Evolutionary conservation across 306 rosid genomes (phyloP).

Genomic region (Lagenaria siceraria): DNA sequence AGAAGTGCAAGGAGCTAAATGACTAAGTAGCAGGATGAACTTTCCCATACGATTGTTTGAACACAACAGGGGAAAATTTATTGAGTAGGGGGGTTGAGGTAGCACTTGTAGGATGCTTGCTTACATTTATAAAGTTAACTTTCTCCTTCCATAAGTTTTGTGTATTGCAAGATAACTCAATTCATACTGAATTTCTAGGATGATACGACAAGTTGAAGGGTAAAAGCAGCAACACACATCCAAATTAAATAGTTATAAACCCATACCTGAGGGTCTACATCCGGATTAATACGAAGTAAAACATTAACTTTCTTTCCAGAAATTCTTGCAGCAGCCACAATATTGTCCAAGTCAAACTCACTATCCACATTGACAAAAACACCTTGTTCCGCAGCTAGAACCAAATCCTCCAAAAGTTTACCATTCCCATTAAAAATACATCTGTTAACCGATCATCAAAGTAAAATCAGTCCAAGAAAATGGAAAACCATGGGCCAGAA

Average conservation of each 20-base stretch:
- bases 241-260: background rate
- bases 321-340: slow-evolving; percentile 62
- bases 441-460: slow-evolving; percentile 26
- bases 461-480: background rate
- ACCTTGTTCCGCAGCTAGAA: slow-evolving; percentile 67
- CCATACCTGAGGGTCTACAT: slow-evolving; percentile 82
- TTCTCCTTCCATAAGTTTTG: background rate
- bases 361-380: slow-evolving; percentile 86
- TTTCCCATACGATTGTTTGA: no score
- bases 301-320: slow-evolving; percentile 68
- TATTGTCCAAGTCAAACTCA: slow-evolving; percentile 87
- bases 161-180: background rate
- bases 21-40: background rate
- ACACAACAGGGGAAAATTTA: background rate
- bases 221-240: background rate
- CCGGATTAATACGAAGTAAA: slow-evolving; percentile 81
- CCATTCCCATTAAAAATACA: slow-evolving; percentile 92
- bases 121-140: background rate
- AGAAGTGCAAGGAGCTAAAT: background rate
- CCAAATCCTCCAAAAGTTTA: slow-evolving; percentile 80
- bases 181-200: background rate
- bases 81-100: background rate
- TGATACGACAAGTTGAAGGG: background rate
- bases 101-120: background rate
- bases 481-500: background rate